Conservation (phyloP, 1,284 basidiomycete species). For the Mycosarcoma mackinlayi region DNA sequence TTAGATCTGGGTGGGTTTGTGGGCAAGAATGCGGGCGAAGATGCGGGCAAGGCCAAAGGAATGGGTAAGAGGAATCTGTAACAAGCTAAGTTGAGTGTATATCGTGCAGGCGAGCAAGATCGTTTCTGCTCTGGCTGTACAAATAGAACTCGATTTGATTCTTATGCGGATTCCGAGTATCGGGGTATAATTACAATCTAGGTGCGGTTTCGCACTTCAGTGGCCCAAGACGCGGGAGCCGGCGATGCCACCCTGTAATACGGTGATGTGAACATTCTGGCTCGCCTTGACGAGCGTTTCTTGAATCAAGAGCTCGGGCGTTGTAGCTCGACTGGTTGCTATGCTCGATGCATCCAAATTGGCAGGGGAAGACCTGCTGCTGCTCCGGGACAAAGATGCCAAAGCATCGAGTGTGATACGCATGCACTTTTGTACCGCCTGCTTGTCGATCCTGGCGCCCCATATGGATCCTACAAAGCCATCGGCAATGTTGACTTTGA, state of each 20-base stretch:
- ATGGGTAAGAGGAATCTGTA: slow-evolving; percentile 32
- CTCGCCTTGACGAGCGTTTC: slow-evolving; percentile 17
- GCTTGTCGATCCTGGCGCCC: slow-evolving; percentile 29
- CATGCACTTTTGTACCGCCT: slow-evolving; percentile 18
- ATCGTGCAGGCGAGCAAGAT: too few relatives aligned
- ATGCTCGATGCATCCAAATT: slow-evolving; percentile 19
- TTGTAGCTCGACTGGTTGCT: slow-evolving; percentile 11
- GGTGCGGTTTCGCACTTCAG: not conserved
- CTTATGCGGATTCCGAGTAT: too few relatives aligned
- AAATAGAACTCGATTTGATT: too few relatives aligned
- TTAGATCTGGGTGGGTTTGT: slow-evolving; percentile 57
- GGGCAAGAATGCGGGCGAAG: slow-evolving; percentile 19
- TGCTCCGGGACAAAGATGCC: not conserved
- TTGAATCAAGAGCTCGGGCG: slow-evolving; percentile 23
- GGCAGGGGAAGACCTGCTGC: not conserved
- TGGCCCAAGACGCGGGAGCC: slow-evolving; percentile 17
- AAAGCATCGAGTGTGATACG: slow-evolving; percentile 12
- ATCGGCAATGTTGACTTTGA: slow-evolving; percentile 38
- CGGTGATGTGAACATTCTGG: slow-evolving; percentile 18
- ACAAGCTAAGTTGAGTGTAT: not conserved
- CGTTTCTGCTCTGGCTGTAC: too few relatives aligned
- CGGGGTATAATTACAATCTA: slow-evolving; percentile 18
- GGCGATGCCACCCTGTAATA: slow-evolving; percentile 24
- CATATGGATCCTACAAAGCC: slow-evolving; percentile 40
- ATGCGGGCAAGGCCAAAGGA: slow-evolving; percentile 7